Conservation (phyloP, 1,284 basidiomycete genomes). For the Vanrija pseudolonga region DNA sequence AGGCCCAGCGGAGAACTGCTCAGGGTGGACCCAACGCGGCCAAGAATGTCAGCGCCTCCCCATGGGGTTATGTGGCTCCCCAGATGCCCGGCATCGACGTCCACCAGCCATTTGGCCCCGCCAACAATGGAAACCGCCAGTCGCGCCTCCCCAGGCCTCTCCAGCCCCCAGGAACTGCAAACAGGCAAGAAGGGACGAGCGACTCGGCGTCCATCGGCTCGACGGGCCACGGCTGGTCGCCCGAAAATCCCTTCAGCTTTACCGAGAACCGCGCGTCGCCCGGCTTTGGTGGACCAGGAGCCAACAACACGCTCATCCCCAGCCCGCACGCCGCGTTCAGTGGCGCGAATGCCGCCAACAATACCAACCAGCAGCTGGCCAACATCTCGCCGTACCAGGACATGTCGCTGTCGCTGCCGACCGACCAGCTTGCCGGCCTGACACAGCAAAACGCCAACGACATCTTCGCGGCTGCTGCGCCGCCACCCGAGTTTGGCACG, state of each 20-base stretch:
- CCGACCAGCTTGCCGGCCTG: conserved; percentile 2
- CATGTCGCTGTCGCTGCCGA: conserved; percentile 9
- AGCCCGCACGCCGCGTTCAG: conserved; percentile 9
- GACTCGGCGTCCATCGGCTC: not conserved
- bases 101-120: conserved; percentile 43
- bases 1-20: conserved; percentile 17
- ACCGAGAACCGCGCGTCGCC: conserved; percentile 13
- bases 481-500: conserved; percentile 24
- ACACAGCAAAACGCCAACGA: conserved; percentile 3
- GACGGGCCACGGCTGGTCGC: conserved; percentile 5
- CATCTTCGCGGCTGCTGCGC: not conserved
- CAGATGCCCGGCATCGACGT: conserved; percentile 48
- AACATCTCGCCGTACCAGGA: conserved; percentile 20
- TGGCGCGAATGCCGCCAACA: not conserved
- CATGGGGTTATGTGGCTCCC: conserved; percentile 49
- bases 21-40: conserved; percentile 6
- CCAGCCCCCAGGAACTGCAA: conserved; percentile 29
- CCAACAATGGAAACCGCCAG: not conserved
- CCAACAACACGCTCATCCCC: conserved; percentile 1
- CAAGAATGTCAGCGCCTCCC: conserved; percentile 19
- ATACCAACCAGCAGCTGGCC: conserved; percentile 3
- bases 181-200: not conserved
- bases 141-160: conserved; percentile 34
- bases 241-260: conserved; percentile 19
- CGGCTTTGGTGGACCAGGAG: not conserved